A percentile compares a stretch with the other conserved stretches of the same genome.
Conservation (phyloP, 169 alveolate species). For the Plasmodium malariae region DNA sequence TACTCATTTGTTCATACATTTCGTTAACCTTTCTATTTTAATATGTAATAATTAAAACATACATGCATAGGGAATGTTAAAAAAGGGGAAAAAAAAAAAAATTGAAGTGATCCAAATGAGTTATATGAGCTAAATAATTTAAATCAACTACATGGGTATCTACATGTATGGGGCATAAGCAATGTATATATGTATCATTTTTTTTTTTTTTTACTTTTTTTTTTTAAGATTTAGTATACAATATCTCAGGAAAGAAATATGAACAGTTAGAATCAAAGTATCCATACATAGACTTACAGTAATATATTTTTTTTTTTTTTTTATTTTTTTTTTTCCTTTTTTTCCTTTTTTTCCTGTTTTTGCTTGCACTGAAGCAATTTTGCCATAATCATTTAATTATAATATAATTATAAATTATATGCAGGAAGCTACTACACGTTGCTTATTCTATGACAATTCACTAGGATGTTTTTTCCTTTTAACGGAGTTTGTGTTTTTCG, state of each 20-base stretch:
- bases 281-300: slow-evolving; percentile 51
- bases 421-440: no score
- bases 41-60: slow-evolving; percentile 45
- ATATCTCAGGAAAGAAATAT: slow-evolving; percentile 44
- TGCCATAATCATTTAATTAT: no score
- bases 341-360: no score
- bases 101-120: not conserved
- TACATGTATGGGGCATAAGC: no score
- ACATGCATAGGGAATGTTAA: not conserved
- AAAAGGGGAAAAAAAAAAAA: not conserved
- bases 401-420: no score
- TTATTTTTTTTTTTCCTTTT: not conserved
- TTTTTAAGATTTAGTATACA: slow-evolving; percentile 41
- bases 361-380: no score
- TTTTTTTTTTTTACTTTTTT: slow-evolving; percentile 9
- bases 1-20: slow-evolving; percentile 67
- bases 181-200: not conserved
- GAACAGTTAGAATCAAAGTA: slow-evolving; percentile 30
- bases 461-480: no score
- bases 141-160: no score
- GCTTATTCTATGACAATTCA: no score
- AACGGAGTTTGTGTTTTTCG: no score
- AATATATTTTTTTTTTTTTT: not conserved
- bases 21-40: slow-evolving; percentile 37
- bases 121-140: not conserved